phyloP scores from a whole-genome alignment of 805 yeast genomes.

The Lipomyces kockii region DNA sequence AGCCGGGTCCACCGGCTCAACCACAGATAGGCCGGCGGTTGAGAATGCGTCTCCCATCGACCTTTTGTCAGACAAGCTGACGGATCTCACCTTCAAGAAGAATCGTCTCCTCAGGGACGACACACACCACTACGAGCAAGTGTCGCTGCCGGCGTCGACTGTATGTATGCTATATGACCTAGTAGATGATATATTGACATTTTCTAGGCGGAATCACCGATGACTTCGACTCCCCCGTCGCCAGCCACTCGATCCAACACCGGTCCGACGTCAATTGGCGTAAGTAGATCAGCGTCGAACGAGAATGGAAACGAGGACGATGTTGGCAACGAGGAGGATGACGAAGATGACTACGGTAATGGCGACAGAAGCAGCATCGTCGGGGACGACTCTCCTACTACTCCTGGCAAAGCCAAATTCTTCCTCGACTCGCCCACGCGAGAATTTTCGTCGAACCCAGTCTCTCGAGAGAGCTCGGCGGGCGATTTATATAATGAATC shows the following conservation, averaged over 20 bases:
- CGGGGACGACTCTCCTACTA: not conserved
- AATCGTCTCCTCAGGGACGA: slow-evolving; percentile 40
- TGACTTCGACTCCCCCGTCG: slow-evolving; percentile 29
- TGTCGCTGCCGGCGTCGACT: slow-evolving; percentile 43
- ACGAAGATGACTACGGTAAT: not conserved
- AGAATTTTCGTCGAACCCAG: slow-evolving; percentile 26
- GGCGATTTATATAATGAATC: not conserved
- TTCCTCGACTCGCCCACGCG: slow-evolving; percentile 24
- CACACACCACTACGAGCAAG: slow-evolving; percentile 43
- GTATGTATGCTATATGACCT: slow-evolving; percentile 21
- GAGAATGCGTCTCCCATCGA: slow-evolving; percentile 16
- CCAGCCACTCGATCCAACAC: slow-evolving; percentile 23
- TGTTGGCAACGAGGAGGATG: not conserved
- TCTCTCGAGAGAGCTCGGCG: slow-evolving; percentile 29
- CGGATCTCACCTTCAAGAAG: slow-evolving; percentile 38
- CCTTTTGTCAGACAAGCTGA: slow-evolving; percentile 35
- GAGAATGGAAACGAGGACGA: slow-evolving; percentile 4
- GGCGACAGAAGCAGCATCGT: slow-evolving; percentile 4
- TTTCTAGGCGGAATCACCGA: slow-evolving; percentile 15
- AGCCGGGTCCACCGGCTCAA: not conserved
- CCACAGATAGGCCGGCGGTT: not conserved
- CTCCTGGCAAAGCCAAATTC: slow-evolving; percentile 20
- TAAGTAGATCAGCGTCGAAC: slow-evolving; percentile 17
- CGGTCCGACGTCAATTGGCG: slow-evolving; percentile 16
- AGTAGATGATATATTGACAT: not conserved